A percentile compares a stretch with the other conserved stretches of the same genome.
phyloP scores from a whole-genome alignment of 139 green algal genomes.

The Micractinium sp. region DNA sequence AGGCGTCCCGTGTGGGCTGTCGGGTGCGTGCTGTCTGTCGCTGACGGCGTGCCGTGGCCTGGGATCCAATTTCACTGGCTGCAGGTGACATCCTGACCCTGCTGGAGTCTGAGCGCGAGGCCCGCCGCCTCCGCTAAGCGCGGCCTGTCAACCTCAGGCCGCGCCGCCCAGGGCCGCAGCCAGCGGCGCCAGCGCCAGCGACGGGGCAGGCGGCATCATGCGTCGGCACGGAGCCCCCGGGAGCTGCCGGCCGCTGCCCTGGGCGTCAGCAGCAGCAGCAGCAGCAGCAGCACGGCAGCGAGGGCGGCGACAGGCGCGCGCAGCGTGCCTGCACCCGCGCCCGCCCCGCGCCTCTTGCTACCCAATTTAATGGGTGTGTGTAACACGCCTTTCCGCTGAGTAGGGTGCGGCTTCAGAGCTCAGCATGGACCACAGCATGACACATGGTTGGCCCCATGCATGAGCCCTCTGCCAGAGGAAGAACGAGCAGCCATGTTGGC shows the following conservation, averaged over 20 bases:
- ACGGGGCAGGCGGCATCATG: not conserved
- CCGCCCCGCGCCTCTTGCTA: not conserved
- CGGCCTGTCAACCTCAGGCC: not conserved
- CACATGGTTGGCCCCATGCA: no score
- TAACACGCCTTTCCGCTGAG: not conserved
- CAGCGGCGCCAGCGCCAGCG: not conserved
- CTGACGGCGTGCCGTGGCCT: no score
- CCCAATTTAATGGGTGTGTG: not conserved
- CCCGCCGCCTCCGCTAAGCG: slow-evolving; percentile 88
- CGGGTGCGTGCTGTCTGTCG: no score
- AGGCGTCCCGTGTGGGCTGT: no score
- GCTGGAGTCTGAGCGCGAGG: slow-evolving; percentile 99
- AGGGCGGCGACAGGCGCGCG: no score
- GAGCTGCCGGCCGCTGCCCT: not conserved
- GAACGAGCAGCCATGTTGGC: no score
- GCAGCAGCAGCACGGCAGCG: not conserved
- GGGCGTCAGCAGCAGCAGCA: slow-evolving; percentile 21
- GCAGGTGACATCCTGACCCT: slow-evolving; percentile 97
- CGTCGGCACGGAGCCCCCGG: not conserved
- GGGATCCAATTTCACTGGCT: not conserved
- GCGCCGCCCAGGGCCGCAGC: not conserved
- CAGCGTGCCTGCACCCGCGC: no score
- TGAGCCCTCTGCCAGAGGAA: no score
- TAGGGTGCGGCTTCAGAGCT: not conserved
- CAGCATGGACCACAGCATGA: not conserved